Evolutionary conservation across 371 early-diverging fungal species (phyloP).

Genomic region (Dinochytrium kinnereticum): DNA sequence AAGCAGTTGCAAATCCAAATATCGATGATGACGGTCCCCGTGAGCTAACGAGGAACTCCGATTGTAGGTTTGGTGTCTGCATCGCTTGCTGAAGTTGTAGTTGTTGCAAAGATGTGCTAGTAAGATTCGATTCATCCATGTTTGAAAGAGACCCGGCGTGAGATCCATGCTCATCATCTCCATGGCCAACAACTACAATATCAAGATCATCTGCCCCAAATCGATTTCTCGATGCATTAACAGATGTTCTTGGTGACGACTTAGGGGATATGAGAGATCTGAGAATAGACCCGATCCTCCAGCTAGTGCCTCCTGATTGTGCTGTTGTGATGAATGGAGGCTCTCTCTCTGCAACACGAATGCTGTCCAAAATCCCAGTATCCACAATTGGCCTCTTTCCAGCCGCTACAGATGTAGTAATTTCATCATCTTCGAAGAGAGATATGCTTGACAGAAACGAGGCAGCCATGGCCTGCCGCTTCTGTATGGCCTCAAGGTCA

Average conservation of each 20-base stretch:
- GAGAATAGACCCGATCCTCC: background rate
- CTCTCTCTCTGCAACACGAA: too few species aligned
- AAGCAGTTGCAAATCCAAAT: conserved; percentile 15
- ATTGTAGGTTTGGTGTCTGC: background rate
- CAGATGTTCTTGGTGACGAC: background rate
- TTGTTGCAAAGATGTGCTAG: background rate
- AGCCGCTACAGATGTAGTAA: background rate
- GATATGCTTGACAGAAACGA: background rate
- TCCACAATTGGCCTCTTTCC: background rate
- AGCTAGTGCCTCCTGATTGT: too few species aligned
- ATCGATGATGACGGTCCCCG: background rate
- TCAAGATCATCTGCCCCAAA: conserved; percentile 1
- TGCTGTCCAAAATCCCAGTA: background rate
- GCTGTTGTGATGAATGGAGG: too few species aligned
- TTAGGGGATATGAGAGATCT: background rate
- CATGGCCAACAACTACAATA: background rate
- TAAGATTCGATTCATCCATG: background rate
- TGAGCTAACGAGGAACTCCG: background rate
- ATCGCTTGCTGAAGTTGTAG: conserved; percentile 4
- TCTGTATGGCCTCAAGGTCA: background rate
- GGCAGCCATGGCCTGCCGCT: background rate
- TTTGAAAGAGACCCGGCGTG: conserved; percentile 2
- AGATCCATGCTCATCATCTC: conserved; percentile 2
- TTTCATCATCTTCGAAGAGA: background rate
- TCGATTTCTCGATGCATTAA: background rate